Evolutionary conservation across 805 yeast genomes (phyloP), one percentile per base, ranked within the genome.

Genomic region (Yueomyces sp.): DNA sequence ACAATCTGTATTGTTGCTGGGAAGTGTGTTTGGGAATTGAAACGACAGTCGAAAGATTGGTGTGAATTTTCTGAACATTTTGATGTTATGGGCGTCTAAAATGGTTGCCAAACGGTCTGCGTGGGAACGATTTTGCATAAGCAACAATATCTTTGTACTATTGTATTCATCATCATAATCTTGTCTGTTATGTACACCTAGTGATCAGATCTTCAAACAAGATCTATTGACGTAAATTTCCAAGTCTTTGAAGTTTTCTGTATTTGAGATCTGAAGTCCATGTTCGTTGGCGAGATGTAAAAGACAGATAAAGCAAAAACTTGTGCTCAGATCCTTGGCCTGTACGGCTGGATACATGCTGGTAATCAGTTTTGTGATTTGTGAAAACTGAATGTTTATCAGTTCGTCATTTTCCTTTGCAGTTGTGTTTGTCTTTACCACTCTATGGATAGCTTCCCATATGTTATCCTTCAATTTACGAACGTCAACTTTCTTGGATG

Each of bases 231-330:
- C 33, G 9, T 30, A 6, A 6, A 30, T 30, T 30, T 30, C 9
- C 30, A 62, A 44, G 40, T 62, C 63, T 26, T 52, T 54, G 37
- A 49, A 64, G 27, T 60, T 57, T 5, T 65, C 73, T 7, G 65
- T 72, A 47, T 74, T 73, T 19, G 68, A 65, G 5, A 86, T 70
- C 5, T 65, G 56, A 31, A 86, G 65, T 1, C 88, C 90, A 54
- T 83, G 79, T 58, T 86, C 96, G 56, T 87, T 86, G 11, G 95
- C 94, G 50, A 86, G 66, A 63, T 86, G 96, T 34, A 86, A 63
- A 53, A 85, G 63, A 52, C 94, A 83, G 45, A 86, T 84, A 53
- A 86, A 86, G 54, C 85, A 83, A 59, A 83, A 83, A 61, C 94
- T 81, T 1, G 95, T 85, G 1, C 94, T 81, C 5, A 87, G 62